Base-by-base conservation (phyloP, 345 rosid genomes). In the Camelina hispida region DNA sequence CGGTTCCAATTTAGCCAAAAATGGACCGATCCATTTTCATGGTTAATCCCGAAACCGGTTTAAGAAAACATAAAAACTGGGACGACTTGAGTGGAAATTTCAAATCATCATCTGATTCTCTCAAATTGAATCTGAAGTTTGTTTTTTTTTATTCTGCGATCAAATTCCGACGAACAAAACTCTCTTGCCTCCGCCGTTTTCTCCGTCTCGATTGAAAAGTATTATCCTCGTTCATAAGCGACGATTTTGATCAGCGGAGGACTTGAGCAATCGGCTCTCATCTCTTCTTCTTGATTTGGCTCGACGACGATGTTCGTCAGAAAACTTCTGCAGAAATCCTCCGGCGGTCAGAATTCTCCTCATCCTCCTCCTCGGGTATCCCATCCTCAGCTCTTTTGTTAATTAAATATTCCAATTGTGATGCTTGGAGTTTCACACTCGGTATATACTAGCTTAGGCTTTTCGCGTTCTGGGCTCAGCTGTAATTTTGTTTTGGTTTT, bases 281-380 rank as follows among this genome's bases (percentile, higher is more conserved):
- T 56, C 40, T 72, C 30, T 28, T 25, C 28, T 46, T 61, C 48
- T 44, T 38, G 72, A 58, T 66, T 70, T 65, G 63, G 66, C 76
- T 74, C 81, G 70, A 28, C 81, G 70, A 28, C 30, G 30, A 85
- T 86, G 93, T 81, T 88, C 73, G 18, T 84, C 69, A 86, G 82
- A 48, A 75, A 76, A 67, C 40, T 88, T 51, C 83, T 88, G 42
- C 84, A 81, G 28, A 84, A 84, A 80, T 50, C 44, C 51, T 14
- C 78, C 71, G 70, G 52, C 13, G 69, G 12, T 25, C 82, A 67
- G 50, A 59, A 78, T 17, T 22, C 73, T 59, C 62, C 76, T 56
- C 65, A 73, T 56, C 62, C 76, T 52, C 60, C 76, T 10, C 80
- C 79, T 9, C 82, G 67, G 87, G 89, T 86, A 67, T 50, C 56